These are phyloP conservation scores for Xylaria multiplex DNA, from an alignment of 2,329 filamentous ascomycete species.

Conservation along the genomic window DNA sequence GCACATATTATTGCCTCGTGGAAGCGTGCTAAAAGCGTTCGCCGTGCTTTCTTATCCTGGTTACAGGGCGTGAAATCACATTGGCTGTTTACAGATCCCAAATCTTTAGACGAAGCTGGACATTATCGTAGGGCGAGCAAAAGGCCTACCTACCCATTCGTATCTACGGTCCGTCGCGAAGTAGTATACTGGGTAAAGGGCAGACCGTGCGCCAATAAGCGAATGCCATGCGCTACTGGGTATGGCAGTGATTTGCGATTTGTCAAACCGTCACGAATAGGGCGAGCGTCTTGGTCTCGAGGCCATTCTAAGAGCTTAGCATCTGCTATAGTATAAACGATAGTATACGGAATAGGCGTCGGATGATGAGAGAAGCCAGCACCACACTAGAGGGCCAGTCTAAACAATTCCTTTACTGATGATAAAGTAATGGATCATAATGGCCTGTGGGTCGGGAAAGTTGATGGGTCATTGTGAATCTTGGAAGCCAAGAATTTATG, in stretches of 20 bases:
- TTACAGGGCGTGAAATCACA: background rate
- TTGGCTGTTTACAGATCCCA: constrained; percentile 18
- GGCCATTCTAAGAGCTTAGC: background rate
- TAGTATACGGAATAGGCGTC: background rate
- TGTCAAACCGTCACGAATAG: background rate
- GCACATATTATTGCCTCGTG: background rate
- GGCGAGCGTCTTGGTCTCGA: background rate
- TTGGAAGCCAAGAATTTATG: constrained; percentile 7
- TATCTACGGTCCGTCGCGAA: background rate
- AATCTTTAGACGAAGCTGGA: constrained; percentile 30
- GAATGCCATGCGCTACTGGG: background rate
- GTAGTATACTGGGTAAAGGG: too few species aligned
- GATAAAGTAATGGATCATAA: constrained; percentile 7
- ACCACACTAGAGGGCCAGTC: constrained; percentile 3
- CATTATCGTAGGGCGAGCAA: constrained; percentile 4
- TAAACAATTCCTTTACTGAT: constrained; percentile 3
- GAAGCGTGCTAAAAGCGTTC: background rate
- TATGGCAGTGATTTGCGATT: constrained; percentile 5
- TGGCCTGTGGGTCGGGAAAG: constrained; percentile 16
- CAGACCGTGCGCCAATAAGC: background rate
- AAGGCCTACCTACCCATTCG: background rate
- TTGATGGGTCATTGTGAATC: constrained; percentile 11
- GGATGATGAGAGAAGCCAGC: constrained; percentile 2
- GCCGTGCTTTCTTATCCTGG: background rate
- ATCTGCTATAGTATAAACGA: background rate